Evolutionary conservation across 441 rosid genomes (phyloP).

Genomic region (Cnidoscolus chayamansa): DNA sequence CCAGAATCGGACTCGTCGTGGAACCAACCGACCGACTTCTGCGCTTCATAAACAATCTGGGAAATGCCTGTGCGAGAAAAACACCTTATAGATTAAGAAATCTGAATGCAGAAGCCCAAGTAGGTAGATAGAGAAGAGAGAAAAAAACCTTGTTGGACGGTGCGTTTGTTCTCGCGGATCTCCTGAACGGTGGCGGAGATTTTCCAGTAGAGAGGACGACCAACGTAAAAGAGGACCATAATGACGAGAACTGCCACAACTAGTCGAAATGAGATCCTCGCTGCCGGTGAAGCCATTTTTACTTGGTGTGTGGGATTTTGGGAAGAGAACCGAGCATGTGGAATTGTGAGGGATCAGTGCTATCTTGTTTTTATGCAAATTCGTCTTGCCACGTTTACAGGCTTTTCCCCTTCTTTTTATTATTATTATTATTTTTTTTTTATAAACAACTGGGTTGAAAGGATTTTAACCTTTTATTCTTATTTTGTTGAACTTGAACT

Average conservation of each 20-base stretch:
- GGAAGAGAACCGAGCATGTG: no score
- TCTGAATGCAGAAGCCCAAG: neutral
- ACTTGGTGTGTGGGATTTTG: neutral
- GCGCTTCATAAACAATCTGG: conserved; percentile 68
- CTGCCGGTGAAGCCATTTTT: conserved; percentile 42
- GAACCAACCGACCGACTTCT: conserved; percentile 77
- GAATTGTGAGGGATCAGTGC: no score
- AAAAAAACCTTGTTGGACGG: conserved; percentile 64
- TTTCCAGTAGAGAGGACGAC: conserved; percentile 92
- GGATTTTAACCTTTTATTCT: no score
- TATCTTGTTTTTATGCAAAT: no score
- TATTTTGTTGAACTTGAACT: no score
- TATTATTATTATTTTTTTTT: no score
- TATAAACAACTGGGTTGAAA: no score
- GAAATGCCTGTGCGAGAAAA: conserved; percentile 45
- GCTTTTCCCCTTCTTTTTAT: no score
- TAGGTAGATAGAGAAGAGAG: neutral
- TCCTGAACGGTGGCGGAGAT: conserved; percentile 87
- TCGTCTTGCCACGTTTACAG: no score
- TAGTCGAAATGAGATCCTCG: conserved; percentile 45
- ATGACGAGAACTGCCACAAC: conserved; percentile 29
- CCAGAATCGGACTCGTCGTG: conserved; percentile 64
- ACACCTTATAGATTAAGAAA: neutral
- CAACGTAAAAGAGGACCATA: conserved; percentile 58
- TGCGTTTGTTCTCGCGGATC: conserved; percentile 74